Evolutionary conservation across 352 stramenopile species (phyloP).

Genomic region (Phytophthora boehmeriae): DNA sequence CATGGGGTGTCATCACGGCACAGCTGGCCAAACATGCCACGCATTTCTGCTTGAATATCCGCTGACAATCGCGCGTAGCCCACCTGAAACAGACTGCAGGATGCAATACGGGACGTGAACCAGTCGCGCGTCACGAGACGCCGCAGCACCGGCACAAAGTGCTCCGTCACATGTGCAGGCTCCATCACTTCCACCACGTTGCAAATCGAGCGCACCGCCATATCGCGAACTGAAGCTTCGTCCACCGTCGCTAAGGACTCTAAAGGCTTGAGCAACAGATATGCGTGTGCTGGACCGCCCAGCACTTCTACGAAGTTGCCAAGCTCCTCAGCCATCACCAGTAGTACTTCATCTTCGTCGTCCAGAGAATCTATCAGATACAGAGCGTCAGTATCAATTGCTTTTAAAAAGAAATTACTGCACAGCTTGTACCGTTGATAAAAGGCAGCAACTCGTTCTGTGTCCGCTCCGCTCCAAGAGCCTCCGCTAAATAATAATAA

Average conservation of each 20-base stretch:
- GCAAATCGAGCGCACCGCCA: conserved; percentile 91
- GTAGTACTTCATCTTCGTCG: conserved; percentile 97
- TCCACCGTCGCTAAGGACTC: conserved; percentile 94
- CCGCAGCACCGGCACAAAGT: conserved; percentile 94
- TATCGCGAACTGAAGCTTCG: conserved; percentile 94
- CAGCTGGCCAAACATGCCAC: conserved; percentile 92
- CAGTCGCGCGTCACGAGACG: conserved; percentile 96
- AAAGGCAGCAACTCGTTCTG: conserved; percentile 98
- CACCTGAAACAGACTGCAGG: conserved; percentile 83
- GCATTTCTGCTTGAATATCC: conserved; percentile 82
- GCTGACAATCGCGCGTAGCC: conserved; percentile 60
- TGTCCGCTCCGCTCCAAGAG: conserved; percentile 90
- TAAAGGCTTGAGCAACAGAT: conserved; percentile 94
- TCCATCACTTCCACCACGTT: conserved; percentile 89
- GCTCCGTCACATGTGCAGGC: conserved; percentile 79
- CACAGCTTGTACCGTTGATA: conserved; percentile 79
- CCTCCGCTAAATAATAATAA: conserved; percentile 66
- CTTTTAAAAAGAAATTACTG: background rate
- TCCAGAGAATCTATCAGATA: conserved; percentile 91
- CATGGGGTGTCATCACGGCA: conserved; percentile 98
- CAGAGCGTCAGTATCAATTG: conserved; percentile 8
- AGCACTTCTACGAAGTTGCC: conserved; percentile 92
- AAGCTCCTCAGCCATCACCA: conserved; percentile 94
- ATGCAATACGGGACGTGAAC: conserved; percentile 89
- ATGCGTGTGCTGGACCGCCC: conserved; percentile 86